These are phyloP conservation scores for Arctium lappa DNA, from an alignment of 129 eudicot species.

Conservation along the genomic window DNA sequence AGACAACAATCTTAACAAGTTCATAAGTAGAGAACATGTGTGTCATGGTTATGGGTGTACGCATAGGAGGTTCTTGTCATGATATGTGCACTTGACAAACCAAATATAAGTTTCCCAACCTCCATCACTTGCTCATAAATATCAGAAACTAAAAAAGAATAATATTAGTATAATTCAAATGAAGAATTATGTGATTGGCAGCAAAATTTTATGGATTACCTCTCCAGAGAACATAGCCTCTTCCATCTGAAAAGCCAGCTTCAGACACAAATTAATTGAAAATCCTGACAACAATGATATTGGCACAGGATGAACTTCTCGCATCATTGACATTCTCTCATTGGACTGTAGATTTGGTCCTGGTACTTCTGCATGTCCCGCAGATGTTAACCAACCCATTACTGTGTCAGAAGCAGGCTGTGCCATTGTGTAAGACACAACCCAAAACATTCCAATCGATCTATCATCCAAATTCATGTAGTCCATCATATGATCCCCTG, in stretches of 20 bases:
- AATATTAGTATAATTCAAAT: neutral
- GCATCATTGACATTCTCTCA: constrained; percentile 79
- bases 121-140: neutral
- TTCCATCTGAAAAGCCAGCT: constrained; percentile 86
- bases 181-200: neutral
- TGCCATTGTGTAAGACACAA: constrained; percentile 96
- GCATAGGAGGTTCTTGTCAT: neutral
- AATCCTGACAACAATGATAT: constrained; percentile 80
- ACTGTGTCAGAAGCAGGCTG: constrained; percentile 96
- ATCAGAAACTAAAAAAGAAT: neutral
- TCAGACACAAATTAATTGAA: constrained; percentile 75
- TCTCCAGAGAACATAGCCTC: constrained; percentile 89
- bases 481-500: constrained; percentile 88
- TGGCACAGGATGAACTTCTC: constrained; percentile 90
- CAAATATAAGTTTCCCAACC: neutral
- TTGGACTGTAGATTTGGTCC: constrained; percentile 63
- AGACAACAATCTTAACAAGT: neutral
- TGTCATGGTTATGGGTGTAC: neutral
- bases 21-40: neutral
- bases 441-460: constrained; percentile 98
- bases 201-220: constrained; percentile 38
- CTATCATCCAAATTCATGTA: constrained; percentile 95
- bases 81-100: neutral
- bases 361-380: constrained; percentile 69
- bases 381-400: constrained; percentile 81